Evolutionary conservation across 495 filamentous ascomycete species (phyloP).

Genomic region (Pyrenula aspistea): DNA sequence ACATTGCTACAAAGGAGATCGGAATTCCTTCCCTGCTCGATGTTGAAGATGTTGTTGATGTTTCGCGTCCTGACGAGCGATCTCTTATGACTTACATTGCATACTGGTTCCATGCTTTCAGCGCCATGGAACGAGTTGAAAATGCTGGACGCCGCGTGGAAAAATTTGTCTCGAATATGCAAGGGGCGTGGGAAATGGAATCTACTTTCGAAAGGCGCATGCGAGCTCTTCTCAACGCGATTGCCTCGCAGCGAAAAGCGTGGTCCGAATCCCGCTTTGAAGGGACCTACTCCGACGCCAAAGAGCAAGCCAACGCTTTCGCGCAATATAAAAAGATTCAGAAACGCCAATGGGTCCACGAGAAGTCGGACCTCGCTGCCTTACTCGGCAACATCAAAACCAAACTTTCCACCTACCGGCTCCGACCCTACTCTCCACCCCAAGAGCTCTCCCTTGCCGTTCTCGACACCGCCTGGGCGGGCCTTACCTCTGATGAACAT

Average conservation of each 20-base stretch:
- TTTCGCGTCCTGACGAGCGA: constrained; percentile 87
- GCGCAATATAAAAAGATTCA: constrained; percentile 73
- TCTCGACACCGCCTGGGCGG: constrained; percentile 71
- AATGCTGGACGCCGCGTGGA: constrained; percentile 93
- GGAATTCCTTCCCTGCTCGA: constrained; percentile 92
- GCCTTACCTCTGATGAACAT: constrained; percentile 69
- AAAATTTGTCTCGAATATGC: constrained; percentile 98
- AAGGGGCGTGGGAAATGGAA: constrained; percentile 99
- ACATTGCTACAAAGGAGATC: constrained; percentile 90
- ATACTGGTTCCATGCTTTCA: constrained; percentile 99
- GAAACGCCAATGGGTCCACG: constrained; percentile 91
- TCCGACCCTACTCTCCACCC: constrained; percentile 85
- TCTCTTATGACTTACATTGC: constrained; percentile 99
- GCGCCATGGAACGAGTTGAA: constrained; percentile 93
- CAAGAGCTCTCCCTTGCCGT: constrained; percentile 64
- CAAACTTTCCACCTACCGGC: constrained; percentile 85
- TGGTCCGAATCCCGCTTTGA: constrained; percentile 77
- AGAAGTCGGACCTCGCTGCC: constrained; percentile 89
- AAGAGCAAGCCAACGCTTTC: constrained; percentile 72
- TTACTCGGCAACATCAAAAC: constrained; percentile 98
- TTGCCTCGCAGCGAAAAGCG: constrained; percentile 53
- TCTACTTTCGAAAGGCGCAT: constrained; percentile 85
- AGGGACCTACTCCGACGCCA: constrained; percentile 88
- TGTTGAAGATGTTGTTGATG: constrained; percentile 96
- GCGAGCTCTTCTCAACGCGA: constrained; percentile 62